Evolutionary conservation across 129 eudicot genomes (phyloP).

Genomic region (Flaveria trinervia): DNA sequence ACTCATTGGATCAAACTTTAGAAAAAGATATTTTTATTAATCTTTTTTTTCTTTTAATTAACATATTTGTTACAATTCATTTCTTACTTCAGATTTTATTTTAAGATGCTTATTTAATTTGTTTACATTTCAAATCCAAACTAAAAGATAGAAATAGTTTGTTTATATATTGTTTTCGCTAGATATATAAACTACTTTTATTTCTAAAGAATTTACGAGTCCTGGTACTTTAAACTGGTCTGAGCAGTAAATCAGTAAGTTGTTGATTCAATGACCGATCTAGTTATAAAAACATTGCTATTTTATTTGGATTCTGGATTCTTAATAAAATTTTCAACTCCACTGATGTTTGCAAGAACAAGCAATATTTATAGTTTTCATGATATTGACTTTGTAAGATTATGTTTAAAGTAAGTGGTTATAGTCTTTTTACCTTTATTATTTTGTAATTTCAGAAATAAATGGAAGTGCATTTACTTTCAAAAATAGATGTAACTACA

Average conservation of each 20-base stretch:
- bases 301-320: no score
- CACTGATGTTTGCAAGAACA: neutral
- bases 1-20: no score
- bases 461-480: conserved; percentile 57
- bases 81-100: neutral
- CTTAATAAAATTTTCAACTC: neutral
- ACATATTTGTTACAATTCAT: neutral
- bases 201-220: neutral
- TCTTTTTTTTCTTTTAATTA: neutral
- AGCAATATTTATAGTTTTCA: neutral
- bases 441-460: conserved; percentile 39
- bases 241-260: no score
- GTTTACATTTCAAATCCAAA: neutral
- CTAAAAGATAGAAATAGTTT: neutral
- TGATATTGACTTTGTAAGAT: neutral
- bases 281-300: no score
- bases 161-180: neutral
- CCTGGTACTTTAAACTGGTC: no score
- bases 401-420: neutral
- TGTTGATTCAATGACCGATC: no score
- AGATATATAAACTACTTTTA: neutral
- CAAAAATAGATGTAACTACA: conserved; percentile 50
- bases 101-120: neutral
- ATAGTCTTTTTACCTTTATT: neutral
- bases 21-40: neutral